Base-by-base conservation (phyloP, 2,329 filamentous ascomycete species). In the Plectosphaerella plurivora region DNA sequence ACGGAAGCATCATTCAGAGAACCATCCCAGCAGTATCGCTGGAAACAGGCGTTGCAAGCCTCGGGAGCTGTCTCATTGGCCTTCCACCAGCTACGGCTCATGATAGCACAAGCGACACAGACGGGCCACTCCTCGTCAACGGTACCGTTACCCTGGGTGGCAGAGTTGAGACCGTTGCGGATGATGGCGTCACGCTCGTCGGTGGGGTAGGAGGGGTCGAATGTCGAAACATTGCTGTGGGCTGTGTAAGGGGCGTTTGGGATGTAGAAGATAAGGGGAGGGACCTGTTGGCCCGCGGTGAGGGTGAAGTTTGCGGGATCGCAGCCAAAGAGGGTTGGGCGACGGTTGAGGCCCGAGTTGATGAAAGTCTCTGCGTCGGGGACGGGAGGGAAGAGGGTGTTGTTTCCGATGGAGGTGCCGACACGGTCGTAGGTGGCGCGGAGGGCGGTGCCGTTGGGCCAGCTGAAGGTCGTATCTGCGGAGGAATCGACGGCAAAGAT, bases 1-100 rank as follows among this genome's bases (percentile, higher is more conserved):
- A 54, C 52, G 33, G 57, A 55, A 8, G 39, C 47, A 1, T 53
- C 54, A 49, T 65, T 64, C 16, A 63, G 60, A 1, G 82, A 89
- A n/a, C 94, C 94, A 66, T 97, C 82, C 94, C 94, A 99, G 79
- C 94, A 99, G 73, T 97, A 97, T 18, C 75, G 70, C 12, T 75
- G 59, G 69, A 97, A 97, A 73, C 94, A 99, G 48, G 77, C 63
- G 44, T 72, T 75, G 73, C 94, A 99, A 10, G 82, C 83, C 1
- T 79, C 75, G 0, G 93, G 93, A 1, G 92, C 77, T 0, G 72
- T 57, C 1, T 87, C 87, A 16, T 78, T 76, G 0, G 89, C 93
- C 48, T 90, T 81, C 55, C 83, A 76, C 58, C 94, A 81, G 59
- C 86, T 91, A 55, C 93, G 82, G 50, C 81, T 82, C 15, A 97